Conservation (phyloP, 306 rosid species). For the Mimosa pudica region DNA sequence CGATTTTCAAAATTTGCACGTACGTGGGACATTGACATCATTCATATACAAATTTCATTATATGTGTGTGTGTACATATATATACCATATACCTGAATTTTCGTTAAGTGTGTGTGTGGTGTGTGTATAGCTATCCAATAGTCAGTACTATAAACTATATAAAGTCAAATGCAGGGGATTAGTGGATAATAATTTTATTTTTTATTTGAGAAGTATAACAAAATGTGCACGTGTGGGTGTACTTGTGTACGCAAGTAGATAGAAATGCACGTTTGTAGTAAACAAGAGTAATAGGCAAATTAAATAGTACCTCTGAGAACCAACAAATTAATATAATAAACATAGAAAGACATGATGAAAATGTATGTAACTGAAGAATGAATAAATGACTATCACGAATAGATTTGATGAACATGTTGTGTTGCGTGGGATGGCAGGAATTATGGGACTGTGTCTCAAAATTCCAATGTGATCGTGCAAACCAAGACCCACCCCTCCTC, state of each 20-base stretch:
- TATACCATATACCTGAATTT: no score
- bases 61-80: background rate
- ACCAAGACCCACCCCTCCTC: constrained; percentile 45
- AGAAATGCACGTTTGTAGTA: background rate
- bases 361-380: background rate
- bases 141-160: background rate
- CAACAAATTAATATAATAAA: no score
- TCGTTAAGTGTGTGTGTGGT: background rate
- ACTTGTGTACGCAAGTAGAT: background rate
- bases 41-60: background rate
- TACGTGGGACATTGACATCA: background rate
- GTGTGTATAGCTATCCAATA: background rate
- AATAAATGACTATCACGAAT: no score
- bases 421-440: constrained; percentile 44
- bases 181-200: no score
- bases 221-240: background rate
- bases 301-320: no score
- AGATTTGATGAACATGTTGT: background rate
- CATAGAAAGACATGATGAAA: background rate
- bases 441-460: constrained; percentile 14
- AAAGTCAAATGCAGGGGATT: background rate
- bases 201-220: background rate
- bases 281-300: background rate
- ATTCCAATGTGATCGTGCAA: constrained; percentile 27
- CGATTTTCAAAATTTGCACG: background rate